Evolutionary conservation across 2,329 filamentous ascomycete genomes (phyloP), one percentile per base, ranked within the genome.

Genomic region (Ophiostoma quercus): DNA sequence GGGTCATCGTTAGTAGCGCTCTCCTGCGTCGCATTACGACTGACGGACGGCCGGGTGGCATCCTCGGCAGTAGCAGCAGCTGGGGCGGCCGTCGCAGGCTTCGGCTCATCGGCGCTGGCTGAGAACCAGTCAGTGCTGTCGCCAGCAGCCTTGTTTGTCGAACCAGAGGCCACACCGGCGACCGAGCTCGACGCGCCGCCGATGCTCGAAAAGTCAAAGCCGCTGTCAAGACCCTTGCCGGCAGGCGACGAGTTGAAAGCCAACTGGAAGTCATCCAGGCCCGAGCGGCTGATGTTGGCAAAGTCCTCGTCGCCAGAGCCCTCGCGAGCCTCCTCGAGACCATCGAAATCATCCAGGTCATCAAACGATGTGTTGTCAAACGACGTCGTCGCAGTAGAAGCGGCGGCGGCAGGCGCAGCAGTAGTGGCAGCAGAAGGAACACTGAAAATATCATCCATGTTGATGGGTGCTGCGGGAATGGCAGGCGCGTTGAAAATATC

Each of bases 1-100:
- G 92, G 91, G 77, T 98, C 94, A 76, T 98, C 94, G 76, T 96
- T 91, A 76, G 90, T 92, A 76, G 90, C 90, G 3, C 90, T 90
- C 25, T 89, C 87, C 68, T 88, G 86, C 63, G 88, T 90, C 67
- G 94, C 81, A 6, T 91, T 90, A 74, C 92, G 85, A 5, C 90
- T 91, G 0, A 79, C 74, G 29, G 51, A 6, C 32, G 51, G 37
- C 1, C 11, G 22, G n/a, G 19, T 34, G 43, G 69, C n/a, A 7
- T 74, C 74, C 8, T 29, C 47, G 12, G 6, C 29, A 16, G 74
- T 73, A 51, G 76, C 75, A 41, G 68, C 71, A 66, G 67, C 78
- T 74, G 72, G 77, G 72, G 62, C 78, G 75, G 71, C 77, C 72
- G 62, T 78, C 75, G 71, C 51, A 1, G 66, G 41, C 66, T 70